Evolutionary conservation across 2,329 filamentous ascomycete species (phyloP).

Genomic region (Aspergillus fischeri): DNA sequence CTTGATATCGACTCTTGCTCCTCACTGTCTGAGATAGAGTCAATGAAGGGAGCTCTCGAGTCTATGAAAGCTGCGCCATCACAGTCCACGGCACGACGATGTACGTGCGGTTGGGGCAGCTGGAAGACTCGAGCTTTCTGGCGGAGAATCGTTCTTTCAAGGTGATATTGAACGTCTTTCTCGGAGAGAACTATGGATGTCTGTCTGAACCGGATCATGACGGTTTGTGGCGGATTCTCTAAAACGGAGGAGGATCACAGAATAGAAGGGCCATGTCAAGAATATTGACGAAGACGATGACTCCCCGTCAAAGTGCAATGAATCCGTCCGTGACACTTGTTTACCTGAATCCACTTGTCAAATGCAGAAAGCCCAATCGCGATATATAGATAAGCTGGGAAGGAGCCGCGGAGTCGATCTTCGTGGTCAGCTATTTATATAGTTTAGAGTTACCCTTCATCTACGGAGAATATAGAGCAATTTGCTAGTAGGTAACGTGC

Average conservation of each 20-base stretch:
- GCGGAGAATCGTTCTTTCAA: constrained; percentile 20
- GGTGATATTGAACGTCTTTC: constrained; percentile 29
- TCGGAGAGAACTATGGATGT: constrained; percentile 30
- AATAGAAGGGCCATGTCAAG: background rate
- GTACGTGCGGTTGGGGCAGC: constrained; percentile 15
- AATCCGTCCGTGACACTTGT: background rate
- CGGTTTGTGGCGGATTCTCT: background rate
- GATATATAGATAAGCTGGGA: background rate
- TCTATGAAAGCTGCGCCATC: constrained; percentile 6
- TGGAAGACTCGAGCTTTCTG: constrained; percentile 9
- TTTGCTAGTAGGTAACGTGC: background rate
- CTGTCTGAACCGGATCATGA: constrained; percentile 33
- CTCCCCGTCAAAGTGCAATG: background rate
- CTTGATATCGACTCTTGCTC: background rate
- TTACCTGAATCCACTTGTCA: background rate
- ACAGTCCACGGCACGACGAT: constrained; percentile 7
- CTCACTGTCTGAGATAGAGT: background rate
- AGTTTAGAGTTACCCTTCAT: background rate
- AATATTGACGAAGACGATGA: background rate
- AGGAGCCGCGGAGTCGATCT: background rate
- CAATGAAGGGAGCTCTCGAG: constrained; percentile 1
- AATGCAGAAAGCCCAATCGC: background rate
- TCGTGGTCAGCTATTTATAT: background rate
- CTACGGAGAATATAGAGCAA: background rate
- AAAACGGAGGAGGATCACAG: background rate